phyloP scores from a whole-genome alignment of 148 eudicot genomes.

The Arbutus unedo region DNA sequence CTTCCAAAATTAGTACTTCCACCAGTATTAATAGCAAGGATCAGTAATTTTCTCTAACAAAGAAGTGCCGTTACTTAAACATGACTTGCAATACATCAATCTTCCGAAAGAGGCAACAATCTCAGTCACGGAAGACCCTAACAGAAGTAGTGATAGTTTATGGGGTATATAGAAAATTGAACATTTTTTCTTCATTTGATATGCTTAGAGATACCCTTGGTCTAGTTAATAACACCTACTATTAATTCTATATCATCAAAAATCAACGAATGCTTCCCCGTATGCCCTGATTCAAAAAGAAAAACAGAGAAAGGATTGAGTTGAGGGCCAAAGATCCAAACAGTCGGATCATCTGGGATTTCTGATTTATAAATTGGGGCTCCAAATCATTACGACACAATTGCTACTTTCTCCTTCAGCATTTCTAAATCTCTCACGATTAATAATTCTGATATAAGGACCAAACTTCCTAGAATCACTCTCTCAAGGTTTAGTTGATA shows the following conservation, averaged over 20 bases:
- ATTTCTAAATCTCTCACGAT: background rate
- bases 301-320: background rate
- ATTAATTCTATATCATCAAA: background rate
- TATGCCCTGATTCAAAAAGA: background rate
- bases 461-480: background rate
- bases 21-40: background rate
- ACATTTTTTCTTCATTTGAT: background rate
- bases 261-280: background rate
- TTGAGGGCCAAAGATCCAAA: background rate
- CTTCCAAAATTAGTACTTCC: constrained; percentile 1
- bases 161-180: background rate
- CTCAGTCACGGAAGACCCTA: background rate
- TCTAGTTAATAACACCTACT: background rate
- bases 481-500: background rate
- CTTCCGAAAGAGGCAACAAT: no score
- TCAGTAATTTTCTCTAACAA: background rate
- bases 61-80: no score
- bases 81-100: no score
- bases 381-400: no score
- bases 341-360: no score
- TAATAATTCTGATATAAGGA: background rate
- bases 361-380: no score
- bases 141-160: no score
- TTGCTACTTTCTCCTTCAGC: background rate
- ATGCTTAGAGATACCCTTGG: background rate